phyloP scores from a whole-genome alignment of 768 basidiomycete genomes.

The Suillus tomentosus region DNA sequence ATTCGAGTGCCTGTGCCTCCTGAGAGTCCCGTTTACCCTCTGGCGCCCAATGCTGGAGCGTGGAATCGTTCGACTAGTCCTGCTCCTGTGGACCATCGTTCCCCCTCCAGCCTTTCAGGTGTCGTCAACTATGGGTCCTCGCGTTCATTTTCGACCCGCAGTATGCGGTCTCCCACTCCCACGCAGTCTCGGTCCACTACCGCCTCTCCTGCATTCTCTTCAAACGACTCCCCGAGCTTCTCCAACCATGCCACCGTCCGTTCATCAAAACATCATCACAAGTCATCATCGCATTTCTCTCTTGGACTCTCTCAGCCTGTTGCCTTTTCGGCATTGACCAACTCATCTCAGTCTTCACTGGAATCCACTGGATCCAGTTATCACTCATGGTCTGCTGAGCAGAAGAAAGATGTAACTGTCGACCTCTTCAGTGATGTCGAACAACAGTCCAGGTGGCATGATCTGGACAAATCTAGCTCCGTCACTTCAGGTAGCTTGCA shows the following conservation, averaged over 20 bases:
- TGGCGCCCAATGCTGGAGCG: slow-evolving; percentile 16
- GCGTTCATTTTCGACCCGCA: slow-evolving; percentile 39
- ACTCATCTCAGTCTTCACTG: slow-evolving; percentile 78
- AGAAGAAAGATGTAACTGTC: slow-evolving; percentile 53
- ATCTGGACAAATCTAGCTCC: slow-evolving; percentile 55
- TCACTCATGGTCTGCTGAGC: slow-evolving; percentile 72
- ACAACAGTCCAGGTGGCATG: slow-evolving; percentile 66
- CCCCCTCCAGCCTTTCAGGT: slow-evolving; percentile 51
- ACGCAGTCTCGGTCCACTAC: slow-evolving; percentile 64
- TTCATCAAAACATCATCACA: slow-evolving; percentile 54
- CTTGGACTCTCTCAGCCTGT: slow-evolving; percentile 56
- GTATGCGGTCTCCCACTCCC: slow-evolving; percentile 64
- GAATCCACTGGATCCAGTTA: slow-evolving; percentile 85
- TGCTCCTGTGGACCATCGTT: slow-evolving; percentile 39
- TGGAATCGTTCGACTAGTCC: slow-evolving; percentile 34
- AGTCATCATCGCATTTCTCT: slow-evolving; percentile 52
- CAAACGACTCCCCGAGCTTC: slow-evolving; percentile 26
- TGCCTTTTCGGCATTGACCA: slow-evolving; percentile 69
- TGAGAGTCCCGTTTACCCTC: slow-evolving; percentile 57
- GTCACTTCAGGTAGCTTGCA: slow-evolving; percentile 51
- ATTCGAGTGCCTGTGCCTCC: slow-evolving; percentile 58
- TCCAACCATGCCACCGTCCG: slow-evolving; percentile 44
- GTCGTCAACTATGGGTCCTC: slow-evolving; percentile 51
- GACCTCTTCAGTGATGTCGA: slow-evolving; percentile 53
- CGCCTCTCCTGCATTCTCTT: slow-evolving; percentile 45